A percentile compares a stretch with the other conserved stretches of the same genome.
These are phyloP conservation scores for Yamadazyma diospyri DNA, from an alignment of 1,139 yeast genomes.

Conservation along the genomic window DNA sequence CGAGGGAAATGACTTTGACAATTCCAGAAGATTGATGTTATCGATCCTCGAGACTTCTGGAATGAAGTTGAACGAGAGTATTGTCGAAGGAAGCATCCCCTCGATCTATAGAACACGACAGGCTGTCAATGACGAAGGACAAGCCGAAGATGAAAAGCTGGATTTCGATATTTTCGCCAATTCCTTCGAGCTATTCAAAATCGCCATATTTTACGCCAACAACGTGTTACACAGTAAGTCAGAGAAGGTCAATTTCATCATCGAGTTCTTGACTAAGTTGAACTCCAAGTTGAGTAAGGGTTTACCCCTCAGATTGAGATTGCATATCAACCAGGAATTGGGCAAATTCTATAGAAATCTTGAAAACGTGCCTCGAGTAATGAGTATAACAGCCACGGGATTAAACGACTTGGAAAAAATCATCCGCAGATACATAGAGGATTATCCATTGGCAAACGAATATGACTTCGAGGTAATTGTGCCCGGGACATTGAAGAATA, in stretches of 20 bases:
- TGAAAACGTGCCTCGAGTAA: constrained; percentile 22
- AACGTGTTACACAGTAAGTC: constrained; percentile 6
- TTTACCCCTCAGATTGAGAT: constrained; percentile 23
- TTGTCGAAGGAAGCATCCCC: constrained; percentile 14
- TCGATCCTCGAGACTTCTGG: constrained; percentile 35
- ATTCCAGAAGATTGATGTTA: constrained; percentile 27
- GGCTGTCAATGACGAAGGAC: background rate
- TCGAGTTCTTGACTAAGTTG: constrained; percentile 28
- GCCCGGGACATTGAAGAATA: constrained; percentile 11
- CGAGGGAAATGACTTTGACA: constrained; percentile 20
- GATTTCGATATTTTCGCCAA: constrained; percentile 12
- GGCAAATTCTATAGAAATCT: constrained; percentile 23
- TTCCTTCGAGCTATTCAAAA: constrained; percentile 21
- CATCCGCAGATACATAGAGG: constrained; percentile 13
- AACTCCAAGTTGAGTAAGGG: constrained; percentile 19
- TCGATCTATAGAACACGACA: background rate
- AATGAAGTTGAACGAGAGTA: constrained; percentile 21
- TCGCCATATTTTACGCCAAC: constrained; percentile 23
- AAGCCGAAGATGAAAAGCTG: constrained; percentile 4
- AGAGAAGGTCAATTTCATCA: constrained; percentile 23
- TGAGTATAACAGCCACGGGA: constrained; percentile 23
- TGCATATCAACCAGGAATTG: constrained; percentile 27
- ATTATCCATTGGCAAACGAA: constrained; percentile 18
- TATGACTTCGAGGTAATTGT: constrained; percentile 1
- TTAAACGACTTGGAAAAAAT: constrained; percentile 21